Evolutionary conservation across 139 green algal genomes (phyloP).

Genomic region (Monoraphidium neglectum): DNA sequence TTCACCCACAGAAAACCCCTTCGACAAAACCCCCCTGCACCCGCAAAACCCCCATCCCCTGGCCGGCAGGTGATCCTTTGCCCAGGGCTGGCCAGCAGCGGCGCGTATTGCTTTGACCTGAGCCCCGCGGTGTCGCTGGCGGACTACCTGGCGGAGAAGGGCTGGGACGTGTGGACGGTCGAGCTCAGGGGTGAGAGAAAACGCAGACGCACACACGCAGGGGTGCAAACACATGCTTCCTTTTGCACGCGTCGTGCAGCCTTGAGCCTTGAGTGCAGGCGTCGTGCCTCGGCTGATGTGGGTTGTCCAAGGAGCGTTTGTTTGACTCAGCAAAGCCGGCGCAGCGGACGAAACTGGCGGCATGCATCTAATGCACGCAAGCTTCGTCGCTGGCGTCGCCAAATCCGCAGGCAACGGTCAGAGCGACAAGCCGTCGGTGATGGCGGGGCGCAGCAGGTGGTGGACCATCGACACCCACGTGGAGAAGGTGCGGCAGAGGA

Average conservation of each 20-base stretch:
- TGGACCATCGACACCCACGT: conserved; percentile 49
- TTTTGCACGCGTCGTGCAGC: no score
- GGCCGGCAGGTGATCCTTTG: conserved; percentile 34
- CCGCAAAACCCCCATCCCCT: not conserved
- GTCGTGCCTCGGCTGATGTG: no score
- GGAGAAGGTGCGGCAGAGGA: not conserved
- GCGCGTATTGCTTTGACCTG: conserved; percentile 54
- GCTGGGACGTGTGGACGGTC: conserved; percentile 55
- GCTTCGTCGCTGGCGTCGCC: no score
- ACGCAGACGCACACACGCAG: no score
- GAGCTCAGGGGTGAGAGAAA: conserved; percentile 54
- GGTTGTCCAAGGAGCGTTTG: no score
- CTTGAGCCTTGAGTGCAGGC: no score
- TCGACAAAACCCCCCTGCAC: conserved; percentile 1
- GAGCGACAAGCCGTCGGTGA: conserved; percentile 40
- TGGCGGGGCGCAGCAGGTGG: conserved; percentile 25
- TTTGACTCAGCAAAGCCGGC: no score
- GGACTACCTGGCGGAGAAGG: conserved; percentile 44
- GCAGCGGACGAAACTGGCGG: no score
- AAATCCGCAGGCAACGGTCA: conserved; percentile 52
- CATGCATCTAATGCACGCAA: no score
- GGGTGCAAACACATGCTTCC: no score
- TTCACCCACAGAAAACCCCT: not conserved
- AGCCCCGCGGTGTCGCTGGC: conserved; percentile 34
- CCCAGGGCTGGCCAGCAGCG: conserved; percentile 46